Percentiles rank a stretch among this genome's conserved stretches.
Evolutionary conservation across 2,329 filamentous ascomycete species (phyloP).

Genomic region (Nannizzia gypsea): DNA sequence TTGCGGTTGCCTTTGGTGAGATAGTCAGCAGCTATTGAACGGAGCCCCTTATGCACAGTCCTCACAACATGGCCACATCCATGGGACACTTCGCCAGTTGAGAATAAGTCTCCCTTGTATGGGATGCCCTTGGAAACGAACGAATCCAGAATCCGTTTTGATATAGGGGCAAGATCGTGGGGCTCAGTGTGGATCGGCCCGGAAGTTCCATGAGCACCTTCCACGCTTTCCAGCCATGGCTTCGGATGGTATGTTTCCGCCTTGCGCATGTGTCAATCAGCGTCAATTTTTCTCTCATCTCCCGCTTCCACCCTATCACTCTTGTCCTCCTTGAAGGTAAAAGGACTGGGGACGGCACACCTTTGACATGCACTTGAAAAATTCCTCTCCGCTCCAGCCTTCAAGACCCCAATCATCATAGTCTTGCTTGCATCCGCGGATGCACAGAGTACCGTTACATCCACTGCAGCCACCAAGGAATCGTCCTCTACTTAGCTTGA

Average conservation of each 20-base stretch:
- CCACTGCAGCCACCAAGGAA: conserved; percentile 35
- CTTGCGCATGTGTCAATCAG: conserved; percentile 19
- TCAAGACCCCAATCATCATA: conserved; percentile 39
- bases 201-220: conserved; percentile 38
- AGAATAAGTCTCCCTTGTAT: conserved; percentile 50
- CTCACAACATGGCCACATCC: conserved; percentile 46
- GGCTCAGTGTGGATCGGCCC: conserved; percentile 47
- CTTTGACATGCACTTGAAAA: conserved; percentile 47
- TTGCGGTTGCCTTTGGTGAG: conserved; percentile 33
- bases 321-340: not conserved
- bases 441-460: conserved; percentile 35
- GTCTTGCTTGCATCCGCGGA: conserved; percentile 30
- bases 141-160: conserved; percentile 43
- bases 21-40: conserved; percentile 46
- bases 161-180: conserved; percentile 49
- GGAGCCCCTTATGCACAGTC: conserved; percentile 42
- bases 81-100: conserved; percentile 40
- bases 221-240: conserved; percentile 43
- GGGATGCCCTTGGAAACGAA: conserved; percentile 44
- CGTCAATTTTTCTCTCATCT: not conserved
- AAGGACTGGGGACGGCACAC: conserved; percentile 18
- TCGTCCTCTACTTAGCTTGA: conserved; percentile 34
- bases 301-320: not conserved
- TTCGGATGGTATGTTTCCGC: conserved; percentile 49
- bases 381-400: conserved; percentile 47